Evolutionary conservation across 1,284 basidiomycete genomes (phyloP), one percentile per base, ranked within the genome.

Genomic region (Pyrrhoderma noxium): DNA sequence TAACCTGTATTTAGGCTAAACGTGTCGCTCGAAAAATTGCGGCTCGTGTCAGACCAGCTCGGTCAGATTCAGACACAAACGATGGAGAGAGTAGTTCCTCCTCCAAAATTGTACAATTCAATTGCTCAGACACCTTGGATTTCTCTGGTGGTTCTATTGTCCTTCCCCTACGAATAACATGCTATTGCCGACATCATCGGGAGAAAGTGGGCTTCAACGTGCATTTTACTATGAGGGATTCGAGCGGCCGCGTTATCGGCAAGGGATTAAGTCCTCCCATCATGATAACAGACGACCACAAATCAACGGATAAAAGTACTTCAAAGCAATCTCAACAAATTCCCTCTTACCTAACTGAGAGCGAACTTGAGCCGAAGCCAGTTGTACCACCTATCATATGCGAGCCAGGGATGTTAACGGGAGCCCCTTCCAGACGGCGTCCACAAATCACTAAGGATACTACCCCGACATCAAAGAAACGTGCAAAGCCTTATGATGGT

Each of bases 251-350:
- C 22, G 68, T 93, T 45, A 80, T 99, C 49, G 95, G 92, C 8
- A 79, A 80, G 8, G 91, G 92, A 2, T 80, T 77, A 43, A 93
- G 92, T 2, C 84, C 85, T 25, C 93, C 95, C 2, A 95, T 99
- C 62, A 95, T 99, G 85, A 99, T 99, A 61, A 99, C 95, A 2
- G 96, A 99, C 68, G 96, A 99, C 66, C 94, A 97, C 71, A 97
- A 97, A 71, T 93, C 91, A 35, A 82, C 77, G 4, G 66, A 64
- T 14, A 60, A 69, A 58, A 73, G 66, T 31, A 38, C 51, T 34
- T 53, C 62, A 64, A 45, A 56, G 58, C 23, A 58, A 23, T 60
- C 14, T 8, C 38, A 61, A 58, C 43, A 37, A 36, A 46, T 45
- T 38, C 45, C 58, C 37, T 52, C 56, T 35, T 51, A 59, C 47